A percentile compares a stretch with the other conserved stretches of the same genome.
Evolutionary conservation across 345 rosid genomes (phyloP).

Genomic region (Noccaea caerulescens): DNA sequence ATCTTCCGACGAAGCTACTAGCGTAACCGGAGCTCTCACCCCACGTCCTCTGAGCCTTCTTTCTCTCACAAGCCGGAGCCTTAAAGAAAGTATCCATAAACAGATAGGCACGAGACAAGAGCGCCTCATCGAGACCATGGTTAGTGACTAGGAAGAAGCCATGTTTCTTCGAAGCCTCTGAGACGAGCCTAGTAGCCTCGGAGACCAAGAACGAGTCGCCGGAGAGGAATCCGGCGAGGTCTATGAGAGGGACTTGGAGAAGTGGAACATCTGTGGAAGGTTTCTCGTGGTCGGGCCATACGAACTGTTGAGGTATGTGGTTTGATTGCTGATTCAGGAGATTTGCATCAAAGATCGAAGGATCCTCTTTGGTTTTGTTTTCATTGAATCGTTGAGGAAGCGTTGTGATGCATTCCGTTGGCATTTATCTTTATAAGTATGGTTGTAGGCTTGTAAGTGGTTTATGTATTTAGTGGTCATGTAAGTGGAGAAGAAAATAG

Average conservation of each 20-base stretch:
- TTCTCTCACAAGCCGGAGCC: slow-evolving; percentile 56
- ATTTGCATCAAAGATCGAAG: slow-evolving; percentile 62
- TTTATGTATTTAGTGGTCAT: slow-evolving; percentile 28
- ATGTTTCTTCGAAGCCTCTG: slow-evolving; percentile 72
- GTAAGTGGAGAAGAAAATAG: slow-evolving; percentile 32
- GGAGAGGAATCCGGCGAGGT: slow-evolving; percentile 60
- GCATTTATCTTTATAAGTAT: slow-evolving; percentile 19
- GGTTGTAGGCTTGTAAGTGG: slow-evolving; percentile 1
- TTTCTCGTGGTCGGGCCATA: slow-evolving; percentile 89
- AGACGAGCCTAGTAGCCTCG: slow-evolving; percentile 54
- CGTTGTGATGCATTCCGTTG: slow-evolving; percentile 37
- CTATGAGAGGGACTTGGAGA: slow-evolving; percentile 66
- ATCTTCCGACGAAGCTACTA: slow-evolving; percentile 86
- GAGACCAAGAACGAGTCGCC: slow-evolving; percentile 52
- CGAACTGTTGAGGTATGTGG: slow-evolving; percentile 69
- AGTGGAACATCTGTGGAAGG: slow-evolving; percentile 53
- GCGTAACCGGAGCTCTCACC: slow-evolving; percentile 82
- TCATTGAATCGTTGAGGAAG: slow-evolving; percentile 35
- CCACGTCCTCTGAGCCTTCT: slow-evolving; percentile 60
- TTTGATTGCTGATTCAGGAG: slow-evolving; percentile 48
- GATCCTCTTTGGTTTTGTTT: slow-evolving; percentile 30
- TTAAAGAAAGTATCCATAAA: slow-evolving; percentile 64
- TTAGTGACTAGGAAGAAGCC: slow-evolving; percentile 80
- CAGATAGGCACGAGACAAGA: slow-evolving; percentile 53
- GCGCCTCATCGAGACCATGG: slow-evolving; percentile 68